Percentiles rank a stretch among this genome's conserved stretches.
Evolutionary conservation across 805 yeast genomes (phyloP).

Genomic region (Sugiyamaella smithiae): DNA sequence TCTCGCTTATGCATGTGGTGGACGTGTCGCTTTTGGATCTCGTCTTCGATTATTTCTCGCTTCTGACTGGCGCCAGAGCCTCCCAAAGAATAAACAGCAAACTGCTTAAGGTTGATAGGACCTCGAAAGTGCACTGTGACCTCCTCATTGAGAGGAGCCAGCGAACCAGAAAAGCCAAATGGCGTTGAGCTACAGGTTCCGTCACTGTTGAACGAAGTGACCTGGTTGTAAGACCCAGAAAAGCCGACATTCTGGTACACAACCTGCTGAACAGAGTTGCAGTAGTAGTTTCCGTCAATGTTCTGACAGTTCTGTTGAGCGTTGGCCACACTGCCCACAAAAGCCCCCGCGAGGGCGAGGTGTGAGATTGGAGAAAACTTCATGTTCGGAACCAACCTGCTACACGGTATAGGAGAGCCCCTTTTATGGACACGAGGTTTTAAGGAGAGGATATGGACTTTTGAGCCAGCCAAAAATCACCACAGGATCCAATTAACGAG

Average conservation of each 20-base stretch:
- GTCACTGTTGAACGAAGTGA: constrained; percentile 68
- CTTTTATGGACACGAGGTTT: too few relatives aligned
- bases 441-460: too few relatives aligned
- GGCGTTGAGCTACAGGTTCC: constrained; percentile 62
- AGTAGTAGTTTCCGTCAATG: constrained; percentile 78
- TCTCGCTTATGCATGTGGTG: constrained; percentile 58
- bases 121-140: constrained; percentile 89
- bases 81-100: constrained; percentile 76
- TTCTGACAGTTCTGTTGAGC: constrained; percentile 22
- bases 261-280: constrained; percentile 65
- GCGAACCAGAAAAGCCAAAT: constrained; percentile 59
- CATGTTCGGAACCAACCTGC: constrained; percentile 2
- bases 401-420: too few relatives aligned
- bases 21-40: constrained; percentile 31
- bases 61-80: constrained; percentile 51
- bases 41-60: constrained; percentile 45
- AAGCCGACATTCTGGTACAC: constrained; percentile 73
- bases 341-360: background rate
- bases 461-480: background rate
- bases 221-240: constrained; percentile 78
- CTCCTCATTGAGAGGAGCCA: constrained; percentile 84
- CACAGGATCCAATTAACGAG: background rate
- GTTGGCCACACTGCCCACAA: background rate
- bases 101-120: constrained; percentile 73
- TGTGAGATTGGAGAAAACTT: constrained; percentile 4